Evolutionary conservation across 352 stramenopile genomes (phyloP), one percentile per base, ranked within the genome.

Genomic region (Globisporangium irregulare): DNA sequence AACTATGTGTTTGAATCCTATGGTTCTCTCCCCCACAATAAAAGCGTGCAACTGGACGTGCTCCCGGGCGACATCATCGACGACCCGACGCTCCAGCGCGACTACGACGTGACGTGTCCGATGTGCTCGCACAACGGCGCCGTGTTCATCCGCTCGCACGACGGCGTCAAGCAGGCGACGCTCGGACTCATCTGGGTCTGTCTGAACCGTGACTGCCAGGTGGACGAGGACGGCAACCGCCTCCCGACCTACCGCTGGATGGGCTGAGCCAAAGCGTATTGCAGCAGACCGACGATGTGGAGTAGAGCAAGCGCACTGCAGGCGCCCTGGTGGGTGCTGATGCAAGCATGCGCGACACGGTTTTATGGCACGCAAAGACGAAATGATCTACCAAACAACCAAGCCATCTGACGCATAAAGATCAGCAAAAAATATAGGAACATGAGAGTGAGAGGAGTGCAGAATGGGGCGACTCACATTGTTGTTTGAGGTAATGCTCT

Each of bases 101-200:
- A 95, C 74, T 90, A 90, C 74, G 88, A 95, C 67, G 88, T 95
- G 38, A 80, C 73, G 59, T 95, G 88, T 67, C 88, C 88, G 27
- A 90, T 88, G 70, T 95, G 88, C 69, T 70, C 63, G 59, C 74
- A 89, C 77, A 86, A 94, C 59, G 88, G 88, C 57, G 88, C 88
- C 14, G 88, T 93, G 59, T 95, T 95, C 69, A 94, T 95, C 69
- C 88, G 88, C 25, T 95, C 88, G 54, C 88, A 95, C 67, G 88
- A 95, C 69, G 88, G 88, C 53, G 88, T 95, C 18, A 95, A 95
- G 77, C 86, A 95, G 67, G 86, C 88, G 41, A 95, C 88, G 51
- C 77, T 95, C 63, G 81, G 84, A 20, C 84, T 95, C 71, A 95
- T 95, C 66, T 95, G 88, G 88, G 85, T 95, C 58, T 95, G 88